Evolutionary conservation across 228 moss, liverwort and hornwort genomes (phyloP), one percentile per base, ranked within the genome.

Genomic region (Sphagnum fallax): DNA sequence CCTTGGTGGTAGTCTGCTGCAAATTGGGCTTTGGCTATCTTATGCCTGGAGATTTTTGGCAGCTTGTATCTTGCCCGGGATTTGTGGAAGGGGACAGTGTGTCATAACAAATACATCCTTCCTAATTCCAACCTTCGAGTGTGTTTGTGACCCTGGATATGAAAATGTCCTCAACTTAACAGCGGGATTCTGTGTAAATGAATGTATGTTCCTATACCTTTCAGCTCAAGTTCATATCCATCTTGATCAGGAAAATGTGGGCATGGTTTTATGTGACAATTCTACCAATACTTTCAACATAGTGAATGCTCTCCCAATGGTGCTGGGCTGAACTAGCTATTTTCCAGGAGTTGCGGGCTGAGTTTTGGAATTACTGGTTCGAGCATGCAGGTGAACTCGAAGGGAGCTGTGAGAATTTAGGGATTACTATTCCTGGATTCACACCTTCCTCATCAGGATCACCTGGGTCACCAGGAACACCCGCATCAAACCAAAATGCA

Each of bases 161-260:
- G 80, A 82, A 0, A 86, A 86, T 70, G 74, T 86, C 67, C 78
- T 86, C 62, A 83, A 86, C 74, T 67, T 86, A 74, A 86, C 82
- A 4, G 76, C 77, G 3, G 86, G 83, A 4, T 80, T 73, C 6
- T 86, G 86, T 53, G 86, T 78, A 5, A 82, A 71, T 70, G 61
- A 80, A 0, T 86, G 86, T 86, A 70, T 32, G 32, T 2, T 32
- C 32, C 32, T 32, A 32, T 32, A 32, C 32, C 32, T 32, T 32
- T 32, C 32, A 32, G 32, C 32, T 32, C 32, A 32, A 32, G 32
- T 32, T 32, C 32, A 32, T 32, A 32, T 32, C 32, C 32, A 32
- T 32, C 32, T 32, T 32, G 2, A 32, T 32, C 32, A 32, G 32
- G 32, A 32, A 32, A 32, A 32, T 32, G 32, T 32, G 32, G 32